Evolutionary conservation across 2,329 filamentous ascomycete species (phyloP), one percentile per base, ranked within the genome.

Genomic region (Daldinia sp.): DNA sequence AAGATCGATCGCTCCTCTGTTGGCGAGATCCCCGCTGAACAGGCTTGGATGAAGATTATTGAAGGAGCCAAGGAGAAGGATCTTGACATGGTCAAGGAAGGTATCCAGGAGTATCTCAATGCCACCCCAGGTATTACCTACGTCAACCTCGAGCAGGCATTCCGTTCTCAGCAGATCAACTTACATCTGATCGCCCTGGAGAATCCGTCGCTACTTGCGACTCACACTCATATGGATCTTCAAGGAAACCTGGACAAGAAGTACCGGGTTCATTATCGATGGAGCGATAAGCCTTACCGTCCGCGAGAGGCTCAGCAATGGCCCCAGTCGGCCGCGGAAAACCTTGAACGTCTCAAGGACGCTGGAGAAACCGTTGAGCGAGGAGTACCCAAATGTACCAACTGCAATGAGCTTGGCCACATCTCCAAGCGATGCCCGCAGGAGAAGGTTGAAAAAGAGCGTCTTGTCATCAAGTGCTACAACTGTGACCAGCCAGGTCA

Each of bases 151-250:
- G 90, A 93, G 81, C 74, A 82, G 35, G 83, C 83, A 1, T 85
- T 93, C 76, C 87, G 90, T 6, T 73, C 78, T 1, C 81, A 87
- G 46, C 76, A 81, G 0, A 83, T 91, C 65, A 79, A 79, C 2
- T 79, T 91, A 13, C 90, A 85, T 79, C 80, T 93, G 60, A 90
- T 93, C 71, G 88, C 88, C 5, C 78, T 87, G 5, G 86, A 92
- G 81, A 86, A 87, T 71, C 80, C 86, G 37, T 77, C 84, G 5
- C 78, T 91, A 33, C 76, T 83, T 0, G 75, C 80, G 1, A 88
- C 88, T 4, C 85, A 89, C 72, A 92, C 89, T 67, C 90, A 91
- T 79, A 91, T 93, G 87, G 90, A 93, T 70, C 81, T 92, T 1
- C 90, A 93, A 74, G 91, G 91, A 4, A 87, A 91, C 68, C 81